These are phyloP conservation scores for Eucalyptus grandis DNA, from an alignment of 345 rosid species.

Conservation along the genomic window DNA sequence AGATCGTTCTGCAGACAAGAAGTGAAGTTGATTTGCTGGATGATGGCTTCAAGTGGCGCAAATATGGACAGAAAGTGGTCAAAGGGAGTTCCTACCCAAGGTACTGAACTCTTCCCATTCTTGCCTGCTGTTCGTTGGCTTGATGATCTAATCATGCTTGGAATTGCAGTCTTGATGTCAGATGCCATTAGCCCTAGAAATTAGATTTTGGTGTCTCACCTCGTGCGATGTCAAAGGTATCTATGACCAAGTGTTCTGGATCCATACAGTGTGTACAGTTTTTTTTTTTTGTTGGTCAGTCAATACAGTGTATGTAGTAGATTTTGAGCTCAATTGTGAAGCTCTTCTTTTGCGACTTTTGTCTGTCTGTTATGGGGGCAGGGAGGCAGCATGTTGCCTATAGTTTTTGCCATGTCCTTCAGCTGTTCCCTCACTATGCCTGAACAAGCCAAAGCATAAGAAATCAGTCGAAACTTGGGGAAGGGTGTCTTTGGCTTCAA, in stretches of 20 bases:
- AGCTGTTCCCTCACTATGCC: background rate
- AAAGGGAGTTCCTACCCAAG: slow-evolving; percentile 97
- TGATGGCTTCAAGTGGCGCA: slow-evolving; percentile 98
- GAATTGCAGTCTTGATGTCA: background rate
- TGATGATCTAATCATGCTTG: background rate
- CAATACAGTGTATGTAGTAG: background rate
- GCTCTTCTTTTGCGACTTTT: background rate
- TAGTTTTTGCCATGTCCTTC: background rate
- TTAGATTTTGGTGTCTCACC: background rate
- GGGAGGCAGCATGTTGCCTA: background rate
- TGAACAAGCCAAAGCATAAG: background rate
- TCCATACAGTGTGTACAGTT: background rate
- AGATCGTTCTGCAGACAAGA: slow-evolving; percentile 88
- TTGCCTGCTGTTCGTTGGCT: background rate
- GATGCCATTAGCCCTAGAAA: background rate
- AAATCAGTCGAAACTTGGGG: background rate
- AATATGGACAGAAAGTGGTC: slow-evolving; percentile 98
- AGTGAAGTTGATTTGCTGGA: slow-evolving; percentile 97
- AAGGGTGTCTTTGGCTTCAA: background rate
- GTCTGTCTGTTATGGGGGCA: background rate
- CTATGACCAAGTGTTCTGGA: background rate
- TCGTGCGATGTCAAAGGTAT: background rate
- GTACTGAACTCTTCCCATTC: slow-evolving; percentile 9
- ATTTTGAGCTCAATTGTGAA: background rate
- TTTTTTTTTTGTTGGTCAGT: background rate